phyloP scores from a whole-genome alignment of 2,329 filamentous ascomycete species.

The Xylaria multiplex region DNA sequence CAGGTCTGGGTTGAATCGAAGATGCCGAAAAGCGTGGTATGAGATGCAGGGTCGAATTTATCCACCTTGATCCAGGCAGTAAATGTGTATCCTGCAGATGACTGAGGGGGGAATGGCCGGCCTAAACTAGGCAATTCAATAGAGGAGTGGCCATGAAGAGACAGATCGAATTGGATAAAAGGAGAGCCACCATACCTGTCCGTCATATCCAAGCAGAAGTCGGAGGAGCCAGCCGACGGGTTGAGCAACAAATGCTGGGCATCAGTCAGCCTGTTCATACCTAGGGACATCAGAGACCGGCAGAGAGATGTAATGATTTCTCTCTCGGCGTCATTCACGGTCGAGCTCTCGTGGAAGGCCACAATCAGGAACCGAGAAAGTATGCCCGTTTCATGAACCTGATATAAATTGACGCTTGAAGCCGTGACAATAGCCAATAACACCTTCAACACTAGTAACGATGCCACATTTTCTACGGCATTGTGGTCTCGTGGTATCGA shows the following conservation, averaged over 20 bases:
- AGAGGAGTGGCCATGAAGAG: conserved; percentile 85
- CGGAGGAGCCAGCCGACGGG: conserved; percentile 64
- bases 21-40: conserved; percentile 95
- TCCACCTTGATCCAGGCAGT: conserved; percentile 90
- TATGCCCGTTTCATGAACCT: conserved; percentile 77
- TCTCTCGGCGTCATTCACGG: conserved; percentile 65
- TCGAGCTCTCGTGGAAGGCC: conserved; percentile 64
- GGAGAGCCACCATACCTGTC: conserved; percentile 79
- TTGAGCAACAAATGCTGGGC: conserved; percentile 76
- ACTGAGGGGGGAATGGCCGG: conserved; percentile 82
- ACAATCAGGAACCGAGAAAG: conserved; percentile 73
- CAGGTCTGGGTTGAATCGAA: conserved; percentile 93
- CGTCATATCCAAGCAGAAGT: conserved; percentile 79
- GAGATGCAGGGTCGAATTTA: conserved; percentile 81
- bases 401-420: conserved; percentile 75
- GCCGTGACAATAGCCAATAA: conserved; percentile 66
- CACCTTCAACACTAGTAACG: conserved; percentile 72
- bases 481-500: conserved; percentile 63
- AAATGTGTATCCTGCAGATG: conserved; percentile 87
- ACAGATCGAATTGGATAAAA: conserved; percentile 94
- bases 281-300: conserved; percentile 75
- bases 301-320: conserved; percentile 73
- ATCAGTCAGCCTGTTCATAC: conserved; percentile 83
- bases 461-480: conserved; percentile 60
- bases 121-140: conserved; percentile 90